These are phyloP conservation scores for Xanthoconium purpureum DNA, from an alignment of 768 basidiomycete species.

Conservation along the genomic window DNA sequence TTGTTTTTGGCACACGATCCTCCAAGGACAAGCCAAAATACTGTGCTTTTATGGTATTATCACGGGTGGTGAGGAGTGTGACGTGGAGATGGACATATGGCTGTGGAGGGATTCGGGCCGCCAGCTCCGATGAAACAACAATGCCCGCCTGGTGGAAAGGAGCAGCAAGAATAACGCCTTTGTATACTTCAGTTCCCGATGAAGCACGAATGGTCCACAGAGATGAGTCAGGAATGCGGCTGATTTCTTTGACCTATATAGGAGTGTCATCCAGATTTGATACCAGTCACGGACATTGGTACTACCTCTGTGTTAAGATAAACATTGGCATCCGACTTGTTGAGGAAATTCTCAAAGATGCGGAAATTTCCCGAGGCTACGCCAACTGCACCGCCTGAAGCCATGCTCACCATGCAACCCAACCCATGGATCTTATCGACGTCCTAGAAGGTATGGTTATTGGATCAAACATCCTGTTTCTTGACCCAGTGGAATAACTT, in stretches of 20 bases:
- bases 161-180: conserved; percentile 80
- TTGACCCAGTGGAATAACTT: not conserved
- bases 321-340: conserved; percentile 64
- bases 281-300: not conserved
- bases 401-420: conserved; percentile 69
- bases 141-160: conserved; percentile 76
- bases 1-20: conserved; percentile 51
- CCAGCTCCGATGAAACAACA: conserved; percentile 44
- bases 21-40: conserved; percentile 62
- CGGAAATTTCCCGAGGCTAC: conserved; percentile 80
- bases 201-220: conserved; percentile 54
- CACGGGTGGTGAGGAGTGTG: conserved; percentile 81
- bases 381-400: conserved; percentile 60
- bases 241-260: conserved; percentile 52
- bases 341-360: conserved; percentile 80
- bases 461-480: not conserved
- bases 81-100: conserved; percentile 86
- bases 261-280: not conserved
- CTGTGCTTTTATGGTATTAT: conserved; percentile 52
- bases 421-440: conserved; percentile 72
- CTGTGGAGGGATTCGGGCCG: conserved; percentile 57
- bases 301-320: conserved; percentile 66
- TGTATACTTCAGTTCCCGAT: conserved; percentile 52
- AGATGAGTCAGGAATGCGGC: conserved; percentile 40
- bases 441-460: conserved; percentile 41